Conservation (phyloP, 352 stramenopile species). For the Saprolegnia diclina region DNA sequence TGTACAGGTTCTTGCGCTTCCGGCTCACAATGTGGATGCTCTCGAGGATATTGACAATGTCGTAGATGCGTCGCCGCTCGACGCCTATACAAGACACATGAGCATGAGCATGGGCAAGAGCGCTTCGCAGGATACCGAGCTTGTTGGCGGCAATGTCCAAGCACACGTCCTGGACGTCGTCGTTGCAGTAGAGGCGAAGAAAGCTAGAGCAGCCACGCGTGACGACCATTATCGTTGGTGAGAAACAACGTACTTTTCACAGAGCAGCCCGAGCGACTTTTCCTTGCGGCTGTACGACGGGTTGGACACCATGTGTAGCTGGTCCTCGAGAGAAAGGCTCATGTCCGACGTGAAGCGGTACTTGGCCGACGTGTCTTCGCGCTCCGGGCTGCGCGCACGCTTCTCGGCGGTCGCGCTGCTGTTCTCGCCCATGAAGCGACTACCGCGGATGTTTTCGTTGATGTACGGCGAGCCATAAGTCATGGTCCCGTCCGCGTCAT, state of each 20-base stretch:
- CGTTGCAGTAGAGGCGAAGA: conserved; percentile 60
- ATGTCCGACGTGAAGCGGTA: conserved; percentile 19
- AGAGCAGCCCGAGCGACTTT: conserved; percentile 77
- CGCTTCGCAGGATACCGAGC: conserved; percentile 32
- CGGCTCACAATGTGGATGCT: conserved; percentile 91
- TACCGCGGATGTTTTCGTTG: conserved; percentile 23
- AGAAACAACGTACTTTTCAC: conserved; percentile 72
- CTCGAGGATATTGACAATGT: conserved; percentile 98
- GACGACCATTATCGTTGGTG: neutral
- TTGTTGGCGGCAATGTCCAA: conserved; percentile 59
- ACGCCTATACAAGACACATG: conserved; percentile 48
- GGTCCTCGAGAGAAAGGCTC: conserved; percentile 23
- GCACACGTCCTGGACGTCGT: conserved; percentile 70
- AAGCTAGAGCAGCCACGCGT: conserved; percentile 40
- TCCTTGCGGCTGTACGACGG: conserved; percentile 86
- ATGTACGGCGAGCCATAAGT: conserved; percentile 7
- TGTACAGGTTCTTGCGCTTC: conserved; percentile 97
- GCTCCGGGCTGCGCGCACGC: conserved; percentile 10
- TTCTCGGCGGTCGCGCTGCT: conserved; percentile 19
- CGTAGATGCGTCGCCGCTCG: conserved; percentile 93
- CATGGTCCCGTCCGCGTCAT: neutral
- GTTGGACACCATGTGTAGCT: conserved; percentile 40
- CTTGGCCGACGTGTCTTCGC: conserved; percentile 17
- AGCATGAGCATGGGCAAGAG: neutral
- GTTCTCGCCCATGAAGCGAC: conserved; percentile 23